phyloP scores from a whole-genome alignment of 768 basidiomycete genomes.

The Boletellus emodensis region DNA sequence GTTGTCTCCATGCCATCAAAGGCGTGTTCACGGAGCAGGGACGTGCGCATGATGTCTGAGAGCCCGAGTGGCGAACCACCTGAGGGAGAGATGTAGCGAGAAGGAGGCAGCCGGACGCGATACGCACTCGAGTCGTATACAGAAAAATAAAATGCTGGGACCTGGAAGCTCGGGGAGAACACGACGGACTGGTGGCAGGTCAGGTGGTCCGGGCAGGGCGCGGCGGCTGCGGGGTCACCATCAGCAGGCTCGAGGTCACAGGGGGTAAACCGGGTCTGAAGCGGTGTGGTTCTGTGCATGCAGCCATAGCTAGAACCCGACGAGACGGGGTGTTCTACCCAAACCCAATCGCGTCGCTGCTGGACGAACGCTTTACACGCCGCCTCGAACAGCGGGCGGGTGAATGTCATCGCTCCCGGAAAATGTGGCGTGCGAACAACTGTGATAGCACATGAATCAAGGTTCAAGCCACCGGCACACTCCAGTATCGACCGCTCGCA shows the following conservation, averaged over 20 bases:
- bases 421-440: slow-evolving; percentile 40
- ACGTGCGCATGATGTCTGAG: slow-evolving; percentile 49
- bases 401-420: slow-evolving; percentile 30
- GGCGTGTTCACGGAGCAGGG: slow-evolving; percentile 53
- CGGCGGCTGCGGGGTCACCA: slow-evolving; percentile 37
- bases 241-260: slow-evolving; percentile 25
- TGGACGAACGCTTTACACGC: slow-evolving; percentile 53
- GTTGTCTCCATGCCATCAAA: slow-evolving; percentile 44
- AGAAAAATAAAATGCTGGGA: slow-evolving; percentile 82
- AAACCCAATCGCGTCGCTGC: slow-evolving; percentile 48
- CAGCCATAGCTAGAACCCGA: slow-evolving; percentile 49
- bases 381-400: slow-evolving; percentile 56
- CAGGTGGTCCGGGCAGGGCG: slow-evolving; percentile 32
- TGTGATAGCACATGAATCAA: slow-evolving; percentile 42
- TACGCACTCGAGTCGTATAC: slow-evolving; percentile 65
- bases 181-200: slow-evolving; percentile 63
- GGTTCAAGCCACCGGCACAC: slow-evolving; percentile 54
- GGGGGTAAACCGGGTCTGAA: slow-evolving; percentile 13
- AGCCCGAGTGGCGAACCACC: slow-evolving; percentile 64
- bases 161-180: slow-evolving; percentile 74
- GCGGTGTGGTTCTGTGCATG: slow-evolving; percentile 38
- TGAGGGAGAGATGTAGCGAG: slow-evolving; percentile 30
- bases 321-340: slow-evolving; percentile 56
- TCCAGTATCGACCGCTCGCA: slow-evolving; percentile 19
- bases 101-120: slow-evolving; percentile 8